Evolutionary conservation across 23 red algal species (phyloP), one percentile per base, ranked within the genome.

Genomic region (Porphyridium purpureum): DNA sequence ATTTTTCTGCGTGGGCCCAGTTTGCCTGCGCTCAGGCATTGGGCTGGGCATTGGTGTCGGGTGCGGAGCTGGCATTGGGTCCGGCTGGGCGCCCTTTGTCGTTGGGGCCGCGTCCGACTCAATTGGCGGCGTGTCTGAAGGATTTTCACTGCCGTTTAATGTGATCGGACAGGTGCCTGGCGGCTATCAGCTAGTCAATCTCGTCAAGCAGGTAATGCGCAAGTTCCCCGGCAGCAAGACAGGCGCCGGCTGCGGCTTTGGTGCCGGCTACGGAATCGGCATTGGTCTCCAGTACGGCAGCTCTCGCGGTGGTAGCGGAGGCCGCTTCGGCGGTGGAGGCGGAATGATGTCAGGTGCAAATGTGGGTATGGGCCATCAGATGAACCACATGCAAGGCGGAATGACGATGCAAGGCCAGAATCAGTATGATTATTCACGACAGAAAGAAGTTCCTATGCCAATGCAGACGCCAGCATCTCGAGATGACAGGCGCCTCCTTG

Each of bases 211-310:
- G 2, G 64, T 86, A 11, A 35, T 73, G 69, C 48, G 68, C 19
- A 81, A 80, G 61, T 86, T 98, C 47, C 81, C 90, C 21, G 90
- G 90, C 19, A 65, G 55, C 19, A 65, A 62, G 27, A 68, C 79
- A 14, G 90, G 90, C 11, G 62, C 86, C 25, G 90, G 90, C 14
- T 98, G 90, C 59, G 90, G 90, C 19, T 30, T 98, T 54, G 90
- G 90, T 5, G 62, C 66, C 7, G 90, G 90, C 14, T 98, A 86
- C 54, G 90, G 90, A 1, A 66, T 98, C 28, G 90, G 90, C 17
- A 74, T 98, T 69, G 90, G 90, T 7, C 29, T 98, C 29, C 73
- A 53, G 54, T 82, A 78, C 14, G 79, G 90, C 11, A n/a, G n/a
- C n/a, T n/a, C n/a, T n/a, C 47, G 74, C 7, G 75, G 86, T 14